Conservation (phyloP, 257 asterid species). For the Capsicum chinense region DNA sequence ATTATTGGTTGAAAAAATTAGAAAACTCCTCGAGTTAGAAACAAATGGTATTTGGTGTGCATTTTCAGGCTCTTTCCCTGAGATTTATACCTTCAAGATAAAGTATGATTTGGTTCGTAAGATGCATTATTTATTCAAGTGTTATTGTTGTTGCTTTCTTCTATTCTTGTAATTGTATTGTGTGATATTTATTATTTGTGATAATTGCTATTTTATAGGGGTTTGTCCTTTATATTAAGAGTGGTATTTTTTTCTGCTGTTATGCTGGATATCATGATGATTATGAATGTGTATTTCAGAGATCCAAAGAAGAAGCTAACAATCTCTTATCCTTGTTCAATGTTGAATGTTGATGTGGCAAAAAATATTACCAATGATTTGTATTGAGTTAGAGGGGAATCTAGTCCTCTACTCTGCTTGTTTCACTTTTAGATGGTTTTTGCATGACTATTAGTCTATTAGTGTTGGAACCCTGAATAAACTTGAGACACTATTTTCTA, state of each 20-base stretch:
- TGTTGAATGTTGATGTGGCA: slow-evolving; percentile 98
- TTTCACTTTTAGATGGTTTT: slow-evolving; percentile 22
- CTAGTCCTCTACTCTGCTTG: slow-evolving; percentile 21
- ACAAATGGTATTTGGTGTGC: slow-evolving; percentile 99
- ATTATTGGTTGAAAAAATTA: slow-evolving; percentile 89
- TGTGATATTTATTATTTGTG: background rate
- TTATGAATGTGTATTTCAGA: slow-evolving; percentile 54
- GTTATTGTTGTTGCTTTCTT: slow-evolving; percentile 15
- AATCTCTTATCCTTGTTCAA: slow-evolving; percentile 97
- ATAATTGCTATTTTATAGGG: background rate
- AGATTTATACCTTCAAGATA: slow-evolving; percentile 89
- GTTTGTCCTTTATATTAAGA: slow-evolving; percentile 18
- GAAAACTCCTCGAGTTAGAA: slow-evolving; percentile 97
- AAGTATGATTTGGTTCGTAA: slow-evolving; percentile 50
- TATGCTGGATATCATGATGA: slow-evolving; percentile 37
- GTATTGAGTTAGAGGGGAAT: slow-evolving; percentile 65
- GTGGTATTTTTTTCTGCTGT: background rate
- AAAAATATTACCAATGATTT: slow-evolving; percentile 95
- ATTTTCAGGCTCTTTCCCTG: slow-evolving; percentile 93
- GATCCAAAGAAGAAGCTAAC: slow-evolving; percentile 80
- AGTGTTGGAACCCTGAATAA: background rate
- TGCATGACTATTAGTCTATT: slow-evolving; percentile 1
- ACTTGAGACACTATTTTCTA: slow-evolving; percentile 32
- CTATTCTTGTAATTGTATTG: background rate
- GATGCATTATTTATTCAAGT: slow-evolving; percentile 25